Evolutionary conservation across 805 yeast genomes (phyloP).

Genomic region (fission yeast (Schizosaccharomyces pombe)): DNA sequence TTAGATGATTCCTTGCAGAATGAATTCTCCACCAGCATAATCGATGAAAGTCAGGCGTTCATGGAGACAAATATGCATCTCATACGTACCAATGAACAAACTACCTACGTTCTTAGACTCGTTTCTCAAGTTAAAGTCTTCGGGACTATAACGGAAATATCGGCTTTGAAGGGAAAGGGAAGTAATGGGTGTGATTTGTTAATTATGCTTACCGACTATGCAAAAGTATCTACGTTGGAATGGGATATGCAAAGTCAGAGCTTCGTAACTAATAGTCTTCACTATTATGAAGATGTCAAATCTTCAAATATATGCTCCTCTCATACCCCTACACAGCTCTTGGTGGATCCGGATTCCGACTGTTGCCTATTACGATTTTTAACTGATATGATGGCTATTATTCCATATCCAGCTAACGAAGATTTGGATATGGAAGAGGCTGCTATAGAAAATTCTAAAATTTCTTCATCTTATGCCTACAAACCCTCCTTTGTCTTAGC

Average conservation of each 20-base stretch:
- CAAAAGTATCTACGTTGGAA: slow-evolving; percentile 51
- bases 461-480: slow-evolving; percentile 2
- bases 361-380: slow-evolving; percentile 32
- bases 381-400: slow-evolving; percentile 38
- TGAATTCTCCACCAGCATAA: slow-evolving; percentile 12
- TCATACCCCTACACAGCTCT: slow-evolving; percentile 13
- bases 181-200: slow-evolving; percentile 31
- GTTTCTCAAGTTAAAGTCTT: slow-evolving; percentile 45
- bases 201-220: slow-evolving; percentile 41
- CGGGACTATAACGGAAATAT: slow-evolving; percentile 42
- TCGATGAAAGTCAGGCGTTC: not conserved
- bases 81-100: slow-evolving; percentile 10
- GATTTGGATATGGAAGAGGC: slow-evolving; percentile 9
- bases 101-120: slow-evolving; percentile 17
- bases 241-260: slow-evolving; percentile 38
- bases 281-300: slow-evolving; percentile 52
- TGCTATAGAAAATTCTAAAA: slow-evolving; percentile 3
- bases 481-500: slow-evolving; percentile 30
- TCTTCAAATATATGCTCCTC: slow-evolving; percentile 5
- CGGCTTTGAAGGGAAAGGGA: slow-evolving; percentile 17
- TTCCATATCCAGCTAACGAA: slow-evolving; percentile 33
- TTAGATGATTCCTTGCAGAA: slow-evolving; percentile 10
- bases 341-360: slow-evolving; percentile 36
- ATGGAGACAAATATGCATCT: slow-evolving; percentile 8
- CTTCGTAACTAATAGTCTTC: slow-evolving; percentile 56